phyloP scores from a whole-genome alignment of 176 grass and related monocot genomes.

The Guadua angustifolia region DNA sequence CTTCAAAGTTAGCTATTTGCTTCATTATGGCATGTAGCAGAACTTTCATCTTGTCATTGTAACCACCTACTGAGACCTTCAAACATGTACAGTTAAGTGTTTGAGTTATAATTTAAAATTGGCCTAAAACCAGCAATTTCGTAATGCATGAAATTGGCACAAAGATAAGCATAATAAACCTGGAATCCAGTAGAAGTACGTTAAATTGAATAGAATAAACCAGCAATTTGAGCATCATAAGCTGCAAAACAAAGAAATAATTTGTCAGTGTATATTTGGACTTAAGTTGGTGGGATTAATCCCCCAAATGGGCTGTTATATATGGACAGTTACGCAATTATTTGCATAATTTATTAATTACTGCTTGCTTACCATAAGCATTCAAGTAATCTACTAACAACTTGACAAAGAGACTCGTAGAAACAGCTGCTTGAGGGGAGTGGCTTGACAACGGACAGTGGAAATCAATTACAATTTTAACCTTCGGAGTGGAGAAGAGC shows the following conservation, averaged over 20 bases:
- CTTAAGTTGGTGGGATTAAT: conserved; percentile 20
- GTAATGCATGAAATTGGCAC: conserved; percentile 36
- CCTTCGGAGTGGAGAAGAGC: conserved; percentile 81
- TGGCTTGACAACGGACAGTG: conserved; percentile 85
- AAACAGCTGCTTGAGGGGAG: conserved; percentile 76
- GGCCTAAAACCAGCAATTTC: conserved; percentile 11
- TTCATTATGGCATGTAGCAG: conserved; percentile 76
- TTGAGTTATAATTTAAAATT: conserved; percentile 16
- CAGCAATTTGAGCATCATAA: conserved; percentile 84
- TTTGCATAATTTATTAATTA: conserved; percentile 28
- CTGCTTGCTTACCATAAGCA: conserved; percentile 77
- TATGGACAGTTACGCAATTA: conserved; percentile 16
- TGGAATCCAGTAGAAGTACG: conserved; percentile 69
- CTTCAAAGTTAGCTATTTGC: conserved; percentile 84
- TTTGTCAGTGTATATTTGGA: conserved; percentile 14
- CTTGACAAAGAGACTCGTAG: conserved; percentile 62
- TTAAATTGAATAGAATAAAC: conserved; percentile 78
- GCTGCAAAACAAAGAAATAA: conserved; percentile 57
- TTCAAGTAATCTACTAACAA: conserved; percentile 95
- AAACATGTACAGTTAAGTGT: conserved; percentile 31
- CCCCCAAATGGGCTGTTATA: background rate
- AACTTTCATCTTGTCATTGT: conserved; percentile 93
- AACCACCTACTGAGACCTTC: conserved; percentile 76
- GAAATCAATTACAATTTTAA: conserved; percentile 82
- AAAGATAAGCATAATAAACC: conserved; percentile 49